Base-by-base conservation (phyloP, 2,329 filamentous ascomycete genomes). In the Aspergillus neotritici region DNA sequence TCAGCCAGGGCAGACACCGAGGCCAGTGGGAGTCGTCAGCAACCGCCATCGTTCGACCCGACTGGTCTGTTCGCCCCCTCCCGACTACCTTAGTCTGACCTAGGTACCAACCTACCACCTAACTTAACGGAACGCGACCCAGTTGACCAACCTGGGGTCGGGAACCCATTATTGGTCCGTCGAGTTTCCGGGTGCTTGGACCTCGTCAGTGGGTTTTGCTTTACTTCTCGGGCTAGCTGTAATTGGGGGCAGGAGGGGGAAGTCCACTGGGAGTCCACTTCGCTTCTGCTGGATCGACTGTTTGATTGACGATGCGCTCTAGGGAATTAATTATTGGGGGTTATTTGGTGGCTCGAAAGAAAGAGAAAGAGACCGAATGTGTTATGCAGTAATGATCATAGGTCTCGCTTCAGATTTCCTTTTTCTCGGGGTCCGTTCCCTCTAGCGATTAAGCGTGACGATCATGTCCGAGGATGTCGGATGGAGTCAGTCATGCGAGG, bases 131-230 rank as follows among this genome's bases (percentile, higher is more conserved):
- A n/a, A n/a, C n/a, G 34, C 4, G 17, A 11, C 25, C 13, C 21
- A n/a, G n/a, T n/a, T 13, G 28, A 21, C 34, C 21, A 25, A 17
- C n/a, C 14, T 13, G 13, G 16, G 37, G 10, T 35, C 13, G 12
- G n/a, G 9, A 34, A 9, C 21, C 13, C 34, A 14, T 37, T 15
- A 50, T 47, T 52, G 51, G 51, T 16, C 34, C 30, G 21, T 17
- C 30, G 37, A 45, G 37, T 41, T 44, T 43, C 52, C 50, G 50
- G 48, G 52, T 53, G 52, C 52, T 53, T 51, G 48, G 50, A 39
- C 50, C 52, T 48, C 50, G 37, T 37, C 21, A 25, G 21, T 25
- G 21, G 21, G 21, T 25, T 25, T 25, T 25, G 4, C 32, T 29
- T 30, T 31, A 39, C 29, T 30, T 43, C 34, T 35, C 46, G 46